Evolutionary conservation across 257 asterid genomes (phyloP).

Genomic region (Nicotiana attenuata): DNA sequence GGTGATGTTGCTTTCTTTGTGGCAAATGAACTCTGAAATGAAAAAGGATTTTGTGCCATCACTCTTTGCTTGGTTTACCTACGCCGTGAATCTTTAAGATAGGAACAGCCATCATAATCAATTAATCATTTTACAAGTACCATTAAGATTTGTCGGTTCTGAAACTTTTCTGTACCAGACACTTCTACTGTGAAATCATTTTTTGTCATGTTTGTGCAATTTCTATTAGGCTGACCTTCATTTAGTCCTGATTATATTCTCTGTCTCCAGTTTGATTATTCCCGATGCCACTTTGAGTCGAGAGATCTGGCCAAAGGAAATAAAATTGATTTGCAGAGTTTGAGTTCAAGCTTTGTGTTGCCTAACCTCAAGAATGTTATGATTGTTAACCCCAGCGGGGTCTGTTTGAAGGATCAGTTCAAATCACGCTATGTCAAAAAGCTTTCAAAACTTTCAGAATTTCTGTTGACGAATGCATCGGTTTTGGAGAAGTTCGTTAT

Average conservation of each 20-base stretch:
- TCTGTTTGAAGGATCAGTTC: neutral
- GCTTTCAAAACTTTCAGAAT: neutral
- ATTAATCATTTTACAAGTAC: neutral
- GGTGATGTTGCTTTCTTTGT: neutral
- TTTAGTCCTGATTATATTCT: neutral
- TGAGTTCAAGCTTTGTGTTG: neutral
- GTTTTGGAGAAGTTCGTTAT: neutral
- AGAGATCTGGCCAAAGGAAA: neutral
- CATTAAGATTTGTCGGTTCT: neutral
- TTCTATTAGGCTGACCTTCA: neutral
- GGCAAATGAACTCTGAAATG: neutral
- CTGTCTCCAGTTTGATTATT: neutral
- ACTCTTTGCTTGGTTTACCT: neutral
- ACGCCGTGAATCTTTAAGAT: neutral
- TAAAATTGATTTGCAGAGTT: neutral
- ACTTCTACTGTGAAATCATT: neutral
- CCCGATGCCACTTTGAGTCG: neutral
- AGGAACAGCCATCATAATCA: neutral
- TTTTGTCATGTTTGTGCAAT: neutral
- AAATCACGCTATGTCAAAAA: neutral
- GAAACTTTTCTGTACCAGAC: neutral
- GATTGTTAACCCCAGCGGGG: constrained; percentile 7
- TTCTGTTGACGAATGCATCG: neutral
- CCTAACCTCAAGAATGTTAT: neutral
- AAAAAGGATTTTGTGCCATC: neutral